Evolutionary conservation across 2,329 filamentous ascomycete genomes (phyloP).

Genomic region (Aspergillus ruber): DNA sequence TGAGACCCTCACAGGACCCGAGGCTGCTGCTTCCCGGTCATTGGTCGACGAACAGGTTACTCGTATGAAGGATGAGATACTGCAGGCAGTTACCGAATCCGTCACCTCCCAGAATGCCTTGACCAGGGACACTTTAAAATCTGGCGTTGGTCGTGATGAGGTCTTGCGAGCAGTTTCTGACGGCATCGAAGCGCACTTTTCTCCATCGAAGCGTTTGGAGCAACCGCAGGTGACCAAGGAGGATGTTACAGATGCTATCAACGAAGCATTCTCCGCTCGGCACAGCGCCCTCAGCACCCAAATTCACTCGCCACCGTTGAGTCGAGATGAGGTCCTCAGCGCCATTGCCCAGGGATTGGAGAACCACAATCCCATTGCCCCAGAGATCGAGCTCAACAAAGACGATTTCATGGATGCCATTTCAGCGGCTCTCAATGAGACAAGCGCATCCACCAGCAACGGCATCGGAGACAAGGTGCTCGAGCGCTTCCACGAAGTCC

Average conservation of each 20-base stretch:
- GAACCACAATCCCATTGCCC: slow-evolving; percentile 36
- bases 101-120: slow-evolving; percentile 26
- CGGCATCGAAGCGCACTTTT: slow-evolving; percentile 45
- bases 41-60: slow-evolving; percentile 22
- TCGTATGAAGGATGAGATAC: slow-evolving; percentile 26
- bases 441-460: slow-evolving; percentile 45
- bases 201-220: slow-evolving; percentile 51
- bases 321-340: slow-evolving; percentile 50
- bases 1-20: slow-evolving; percentile 80
- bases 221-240: slow-evolving; percentile 22
- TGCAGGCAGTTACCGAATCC: slow-evolving; percentile 26
- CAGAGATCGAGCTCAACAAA: slow-evolving; percentile 56
- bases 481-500: slow-evolving; percentile 51
- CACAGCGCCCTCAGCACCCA: slow-evolving; percentile 22
- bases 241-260: slow-evolving; percentile 25
- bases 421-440: slow-evolving; percentile 50
- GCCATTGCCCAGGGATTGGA: slow-evolving; percentile 56
- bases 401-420: slow-evolving; percentile 55
- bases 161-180: slow-evolving; percentile 56
- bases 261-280: slow-evolving; percentile 27
- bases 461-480: slow-evolving; percentile 54
- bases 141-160: slow-evolving; percentile 46
- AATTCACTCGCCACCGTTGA: slow-evolving; percentile 40
- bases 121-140: slow-evolving; percentile 24
- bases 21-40: slow-evolving; percentile 28